Base-by-base conservation (phyloP, 1,284 basidiomycete genomes). In the Phylloporus sp. region DNA sequence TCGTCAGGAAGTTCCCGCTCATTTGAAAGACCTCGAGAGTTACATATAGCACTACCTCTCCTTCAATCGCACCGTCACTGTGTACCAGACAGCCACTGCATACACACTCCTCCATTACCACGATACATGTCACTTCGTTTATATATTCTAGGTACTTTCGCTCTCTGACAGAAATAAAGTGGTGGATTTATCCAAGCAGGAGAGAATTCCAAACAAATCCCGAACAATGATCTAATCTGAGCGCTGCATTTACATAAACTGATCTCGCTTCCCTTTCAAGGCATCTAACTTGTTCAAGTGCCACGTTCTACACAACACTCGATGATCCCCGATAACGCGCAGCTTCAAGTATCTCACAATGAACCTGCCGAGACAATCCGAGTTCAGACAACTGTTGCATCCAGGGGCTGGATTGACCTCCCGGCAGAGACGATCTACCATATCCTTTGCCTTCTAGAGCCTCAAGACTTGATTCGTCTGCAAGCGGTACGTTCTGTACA, bases 381-480 rank as follows among this genome's bases (percentile, higher is more conserved):
- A 6, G 6, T 39, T 24, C 44, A 32, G 29, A 13, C 24, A 15
- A 42, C 34, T 44, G n/a, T n/a, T n/a, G n/a, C n/a, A n/a, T n/a
- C n/a, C n/a, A n/a, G n/a, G n/a, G n/a, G n/a, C n/a, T n/a, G 17
- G 24, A 42, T 53, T 17, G 29, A 51, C 31, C 62, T 71, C 28
- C 71, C 69, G 26, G 42, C 56, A 46, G 69, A 70, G 47, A 73
- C 58, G 8, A 60, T 68, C 40, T 56, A 54, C 31, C 65, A 60
- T 28, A 64, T 70, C 18, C 15, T 72, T 12, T 39, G 24, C n/a
- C 53, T 46, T 51, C 8, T 66, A 7, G 56, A 7, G 22, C 63
- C 69, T 26, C 62, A 32, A 44, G 69, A 71, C n/a, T 46, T 70
- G 15, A 60, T 70, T 13, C 61, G 51, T 57, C 24, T 73, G 20